A percentile compares a stretch with the other conserved stretches of the same genome.
Conservation (phyloP, 345 rosid species). For the Brassica carinata region DNA sequence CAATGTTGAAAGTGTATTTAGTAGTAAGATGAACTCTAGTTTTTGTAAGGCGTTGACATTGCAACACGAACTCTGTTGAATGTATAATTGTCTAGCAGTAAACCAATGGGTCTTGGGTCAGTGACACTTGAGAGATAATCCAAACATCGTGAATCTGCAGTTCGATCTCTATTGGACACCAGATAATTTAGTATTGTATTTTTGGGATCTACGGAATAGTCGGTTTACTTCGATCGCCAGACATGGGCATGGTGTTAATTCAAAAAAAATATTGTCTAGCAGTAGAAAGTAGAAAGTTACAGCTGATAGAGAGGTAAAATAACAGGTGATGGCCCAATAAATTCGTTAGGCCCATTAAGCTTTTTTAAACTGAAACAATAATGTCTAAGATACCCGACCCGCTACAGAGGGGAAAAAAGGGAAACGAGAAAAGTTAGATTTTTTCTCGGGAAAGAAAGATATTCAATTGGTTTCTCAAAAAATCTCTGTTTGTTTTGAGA, state of each 20-base stretch:
- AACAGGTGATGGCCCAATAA: background rate
- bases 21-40: background rate
- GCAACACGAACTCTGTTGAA: too few species aligned
- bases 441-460: background rate
- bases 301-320: background rate
- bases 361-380: background rate
- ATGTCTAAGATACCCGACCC: background rate
- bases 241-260: too few species aligned
- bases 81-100: too few species aligned
- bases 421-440: background rate
- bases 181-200: too few species aligned
- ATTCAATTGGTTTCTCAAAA: background rate
- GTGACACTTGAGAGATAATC: too few species aligned
- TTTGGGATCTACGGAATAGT: too few species aligned
- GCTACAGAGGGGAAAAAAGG: background rate
- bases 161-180: too few species aligned
- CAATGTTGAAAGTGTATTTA: background rate
- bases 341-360: background rate
- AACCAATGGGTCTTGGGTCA: too few species aligned
- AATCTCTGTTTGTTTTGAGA: background rate
- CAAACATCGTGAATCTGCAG: too few species aligned
- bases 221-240: too few species aligned
- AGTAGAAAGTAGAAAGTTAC: too few species aligned
- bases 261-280: too few species aligned
- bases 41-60: background rate